These are phyloP conservation scores for Nakazawaea ambrosiae DNA, from an alignment of 805 yeast genomes.

Conservation along the genomic window DNA sequence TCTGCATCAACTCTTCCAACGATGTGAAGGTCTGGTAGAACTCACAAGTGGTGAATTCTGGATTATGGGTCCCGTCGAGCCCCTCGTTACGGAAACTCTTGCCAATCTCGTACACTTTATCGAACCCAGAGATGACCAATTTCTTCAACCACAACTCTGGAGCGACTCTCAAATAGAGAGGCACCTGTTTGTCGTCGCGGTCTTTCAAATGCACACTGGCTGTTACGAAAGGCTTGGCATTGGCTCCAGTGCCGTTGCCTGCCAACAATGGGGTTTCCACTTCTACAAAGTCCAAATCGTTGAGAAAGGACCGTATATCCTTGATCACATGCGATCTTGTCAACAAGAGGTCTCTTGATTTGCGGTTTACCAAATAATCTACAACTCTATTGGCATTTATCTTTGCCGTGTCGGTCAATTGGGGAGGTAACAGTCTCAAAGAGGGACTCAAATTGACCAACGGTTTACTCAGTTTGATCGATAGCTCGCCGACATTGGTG, in stretches of 20 bases:
- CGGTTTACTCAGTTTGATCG: constrained; percentile 50
- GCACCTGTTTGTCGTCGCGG: constrained; percentile 16
- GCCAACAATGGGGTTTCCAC: constrained; percentile 86
- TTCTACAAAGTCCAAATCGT: constrained; percentile 54
- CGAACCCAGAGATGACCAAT: constrained; percentile 77
- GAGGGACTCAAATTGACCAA: constrained; percentile 59
- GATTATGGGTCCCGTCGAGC: constrained; percentile 86
- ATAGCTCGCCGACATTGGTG: constrained; percentile 74
- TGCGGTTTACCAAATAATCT: constrained; percentile 58
- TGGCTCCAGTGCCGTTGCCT: constrained; percentile 70
- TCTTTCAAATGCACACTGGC: constrained; percentile 26
- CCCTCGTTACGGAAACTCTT: constrained; percentile 88
- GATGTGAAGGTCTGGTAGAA: constrained; percentile 71
- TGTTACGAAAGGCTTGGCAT: constrained; percentile 82
- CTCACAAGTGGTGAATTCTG: constrained; percentile 89
- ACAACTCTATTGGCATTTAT: constrained; percentile 65
- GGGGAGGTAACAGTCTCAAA: constrained; percentile 63
- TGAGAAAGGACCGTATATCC: constrained; percentile 51
- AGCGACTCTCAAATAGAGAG: constrained; percentile 72
- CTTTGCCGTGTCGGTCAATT: constrained; percentile 44
- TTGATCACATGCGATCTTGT: constrained; percentile 51
- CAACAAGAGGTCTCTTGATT: constrained; percentile 36
- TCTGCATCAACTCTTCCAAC: constrained; percentile 55
- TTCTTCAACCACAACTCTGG: constrained; percentile 94
- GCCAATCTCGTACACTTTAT: constrained; percentile 83